Percentiles rank a stretch among this genome's conserved stretches.
phyloP scores from a whole-genome alignment of 2,329 filamentous ascomycete genomes.

The Teratosphaeria zuluensis region DNA sequence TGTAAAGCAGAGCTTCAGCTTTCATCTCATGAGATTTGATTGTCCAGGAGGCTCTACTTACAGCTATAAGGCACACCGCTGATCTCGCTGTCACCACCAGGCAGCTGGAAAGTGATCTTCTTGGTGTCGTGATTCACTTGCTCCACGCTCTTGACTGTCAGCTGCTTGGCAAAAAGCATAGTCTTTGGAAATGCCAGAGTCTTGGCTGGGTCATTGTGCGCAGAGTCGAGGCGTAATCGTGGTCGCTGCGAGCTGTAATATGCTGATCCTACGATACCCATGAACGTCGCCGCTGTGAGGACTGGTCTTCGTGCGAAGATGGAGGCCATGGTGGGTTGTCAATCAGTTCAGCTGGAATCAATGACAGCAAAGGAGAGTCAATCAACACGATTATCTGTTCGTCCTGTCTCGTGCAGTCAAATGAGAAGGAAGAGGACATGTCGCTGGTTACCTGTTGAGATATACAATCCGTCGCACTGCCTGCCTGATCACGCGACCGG shows the following conservation, averaged over 20 bases:
- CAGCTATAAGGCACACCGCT: conserved; percentile 17
- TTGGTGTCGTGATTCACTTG: conserved; percentile 27
- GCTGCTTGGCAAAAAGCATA: conserved; percentile 24
- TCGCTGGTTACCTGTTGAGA: neutral
- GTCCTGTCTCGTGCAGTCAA: neutral
- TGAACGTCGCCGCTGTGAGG: conserved; percentile 1
- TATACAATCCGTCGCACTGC: neutral
- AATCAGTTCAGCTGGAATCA: neutral
- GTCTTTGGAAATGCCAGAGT: conserved; percentile 21
- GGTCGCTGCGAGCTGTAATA: conserved; percentile 7
- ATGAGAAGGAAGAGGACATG: neutral
- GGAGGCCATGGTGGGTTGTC: conserved; percentile 2
- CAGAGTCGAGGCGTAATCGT: conserved; percentile 16
- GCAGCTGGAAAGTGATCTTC: conserved; percentile 22
- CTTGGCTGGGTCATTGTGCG: conserved; percentile 15
- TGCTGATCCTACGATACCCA: neutral
- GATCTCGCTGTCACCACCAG: conserved; percentile 18
- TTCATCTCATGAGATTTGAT: neutral
- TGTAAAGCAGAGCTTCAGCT: conserved; percentile 12
- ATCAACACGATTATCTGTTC: too few relatives aligned
- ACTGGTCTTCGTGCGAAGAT: conserved; percentile 7
- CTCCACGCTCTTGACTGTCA: conserved; percentile 21
- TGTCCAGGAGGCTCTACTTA: neutral
- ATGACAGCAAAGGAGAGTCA: neutral
- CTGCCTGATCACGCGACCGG: neutral